Conservation (phyloP, 805 yeast genomes). For the Komagataella phaffii region DNA sequence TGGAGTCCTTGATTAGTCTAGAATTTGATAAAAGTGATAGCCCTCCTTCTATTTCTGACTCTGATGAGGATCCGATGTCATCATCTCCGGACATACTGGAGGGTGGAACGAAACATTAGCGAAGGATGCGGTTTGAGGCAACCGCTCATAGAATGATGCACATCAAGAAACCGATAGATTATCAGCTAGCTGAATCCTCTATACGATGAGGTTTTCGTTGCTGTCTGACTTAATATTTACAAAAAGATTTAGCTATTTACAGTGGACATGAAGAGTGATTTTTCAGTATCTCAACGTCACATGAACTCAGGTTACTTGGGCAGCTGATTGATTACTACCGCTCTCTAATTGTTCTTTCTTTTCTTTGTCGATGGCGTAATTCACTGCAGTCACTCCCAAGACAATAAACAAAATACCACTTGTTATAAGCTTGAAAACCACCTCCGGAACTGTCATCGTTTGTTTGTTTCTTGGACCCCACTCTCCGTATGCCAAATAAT, state of each 20-base stretch:
- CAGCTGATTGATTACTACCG: not conserved
- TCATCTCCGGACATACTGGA: not conserved
- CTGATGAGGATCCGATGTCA: not conserved
- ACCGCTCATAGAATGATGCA: not conserved
- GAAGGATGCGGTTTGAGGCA: not conserved
- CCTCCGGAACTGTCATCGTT: slow-evolving; percentile 16
- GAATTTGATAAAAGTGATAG: not conserved
- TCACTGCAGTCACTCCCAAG: slow-evolving; percentile 18
- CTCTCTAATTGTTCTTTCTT: not conserved
- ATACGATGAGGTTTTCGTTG: not conserved
- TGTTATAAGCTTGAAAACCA: slow-evolving; percentile 18
- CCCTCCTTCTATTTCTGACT: not conserved
- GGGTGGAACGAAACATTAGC: not conserved
- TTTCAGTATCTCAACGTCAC: not conserved
- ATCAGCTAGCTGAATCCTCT: not conserved
- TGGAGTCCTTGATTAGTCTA: not conserved
- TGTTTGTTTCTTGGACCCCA: slow-evolving; percentile 44
- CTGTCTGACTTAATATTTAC: not conserved
- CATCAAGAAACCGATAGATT: too few relatives aligned
- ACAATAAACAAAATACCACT: slow-evolving; percentile 19
- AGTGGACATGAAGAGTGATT: not conserved
- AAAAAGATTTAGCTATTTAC: not conserved
- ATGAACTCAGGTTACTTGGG: not conserved
- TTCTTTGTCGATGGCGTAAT: slow-evolving; percentile 17
- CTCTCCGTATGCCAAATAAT: slow-evolving; percentile 43